These are phyloP conservation scores for Kwoniella dejecticola DNA, from an alignment of 768 basidiomycete genomes.

Conservation along the genomic window DNA sequence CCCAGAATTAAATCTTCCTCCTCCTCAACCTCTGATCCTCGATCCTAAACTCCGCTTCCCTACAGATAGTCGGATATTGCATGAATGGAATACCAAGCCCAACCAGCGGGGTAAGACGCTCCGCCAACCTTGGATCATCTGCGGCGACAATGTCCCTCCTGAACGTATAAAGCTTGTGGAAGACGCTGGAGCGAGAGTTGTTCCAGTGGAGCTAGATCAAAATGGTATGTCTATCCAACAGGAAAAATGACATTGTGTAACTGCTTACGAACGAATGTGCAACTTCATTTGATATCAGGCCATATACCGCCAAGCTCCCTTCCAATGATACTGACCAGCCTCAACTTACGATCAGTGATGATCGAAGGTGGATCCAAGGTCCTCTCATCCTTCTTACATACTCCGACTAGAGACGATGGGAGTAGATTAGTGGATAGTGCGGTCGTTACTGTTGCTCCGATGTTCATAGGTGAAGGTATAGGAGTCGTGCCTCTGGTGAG, in stretches of 20 bases:
- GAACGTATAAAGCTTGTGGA: conserved; percentile 61
- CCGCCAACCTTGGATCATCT: conserved; percentile 72
- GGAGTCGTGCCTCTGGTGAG: conserved; percentile 42
- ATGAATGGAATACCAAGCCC: conserved; percentile 68
- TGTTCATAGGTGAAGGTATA: conserved; percentile 66
- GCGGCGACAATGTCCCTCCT: conserved; percentile 54
- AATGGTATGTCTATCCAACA: conserved; percentile 54
- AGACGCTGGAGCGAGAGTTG: conserved; percentile 67
- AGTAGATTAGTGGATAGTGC: conserved; percentile 66
- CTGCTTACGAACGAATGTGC: neutral
- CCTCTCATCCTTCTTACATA: conserved; percentile 71
- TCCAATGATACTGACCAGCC: conserved; percentile 61
- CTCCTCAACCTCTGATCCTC: conserved; percentile 75
- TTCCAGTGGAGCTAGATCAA: conserved; percentile 59
- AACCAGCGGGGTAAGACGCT: conserved; percentile 5
- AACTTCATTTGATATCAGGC: conserved; percentile 31
- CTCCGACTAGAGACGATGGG: conserved; percentile 25
- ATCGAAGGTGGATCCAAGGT: conserved; percentile 90
- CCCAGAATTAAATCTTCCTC: conserved; percentile 35
- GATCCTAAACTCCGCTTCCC: conserved; percentile 73
- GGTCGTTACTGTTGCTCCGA: conserved; percentile 83
- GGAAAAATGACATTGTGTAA: too few species aligned
- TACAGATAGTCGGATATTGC: conserved; percentile 59
- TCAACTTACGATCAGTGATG: conserved; percentile 78
- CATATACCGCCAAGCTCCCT: conserved; percentile 54